Conservation (phyloP, 208 protist species). For the Leishmania lainsoni region DNA sequence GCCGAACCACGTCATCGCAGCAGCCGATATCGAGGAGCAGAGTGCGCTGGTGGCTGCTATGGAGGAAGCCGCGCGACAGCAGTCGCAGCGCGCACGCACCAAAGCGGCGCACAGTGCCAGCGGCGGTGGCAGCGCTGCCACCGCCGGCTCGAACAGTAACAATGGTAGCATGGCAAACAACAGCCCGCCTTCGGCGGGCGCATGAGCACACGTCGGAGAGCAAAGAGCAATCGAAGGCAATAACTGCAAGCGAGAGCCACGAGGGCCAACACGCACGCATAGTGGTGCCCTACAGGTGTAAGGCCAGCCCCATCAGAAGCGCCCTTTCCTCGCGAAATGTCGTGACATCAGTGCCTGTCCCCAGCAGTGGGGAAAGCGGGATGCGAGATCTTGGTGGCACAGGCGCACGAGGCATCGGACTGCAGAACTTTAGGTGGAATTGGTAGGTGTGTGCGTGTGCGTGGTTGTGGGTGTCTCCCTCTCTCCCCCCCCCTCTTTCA, state of each 20-base stretch:
- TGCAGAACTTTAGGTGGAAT: background rate
- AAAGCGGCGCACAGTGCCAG: slow-evolving; percentile 22
- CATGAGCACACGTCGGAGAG: background rate
- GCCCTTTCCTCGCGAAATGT: background rate
- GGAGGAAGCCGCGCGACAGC: slow-evolving; percentile 46
- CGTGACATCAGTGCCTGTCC: background rate
- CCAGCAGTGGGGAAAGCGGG: background rate
- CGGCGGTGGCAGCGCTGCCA: background rate
- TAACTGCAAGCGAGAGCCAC: background rate
- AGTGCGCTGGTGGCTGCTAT: slow-evolving; percentile 50
- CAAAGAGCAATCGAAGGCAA: background rate
- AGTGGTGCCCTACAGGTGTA: background rate
- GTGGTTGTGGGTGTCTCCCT: background rate
- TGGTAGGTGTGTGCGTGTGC: background rate
- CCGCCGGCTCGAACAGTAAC: slow-evolving; percentile 18
- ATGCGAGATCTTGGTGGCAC: background rate
- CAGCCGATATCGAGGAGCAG: slow-evolving; percentile 52
- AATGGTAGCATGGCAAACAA: slow-evolving; percentile 16
- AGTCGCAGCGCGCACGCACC: slow-evolving; percentile 28
- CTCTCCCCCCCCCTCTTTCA: background rate
- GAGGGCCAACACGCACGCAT: background rate
- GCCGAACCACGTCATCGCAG: slow-evolving; percentile 47
- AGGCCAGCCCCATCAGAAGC: background rate
- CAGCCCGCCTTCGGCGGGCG: slow-evolving; percentile 6
- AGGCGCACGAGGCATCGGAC: background rate